These are phyloP conservation scores for Aspergillus nidulans DNA, from an alignment of 495 filamentous ascomycete species.

Conservation along the genomic window DNA sequence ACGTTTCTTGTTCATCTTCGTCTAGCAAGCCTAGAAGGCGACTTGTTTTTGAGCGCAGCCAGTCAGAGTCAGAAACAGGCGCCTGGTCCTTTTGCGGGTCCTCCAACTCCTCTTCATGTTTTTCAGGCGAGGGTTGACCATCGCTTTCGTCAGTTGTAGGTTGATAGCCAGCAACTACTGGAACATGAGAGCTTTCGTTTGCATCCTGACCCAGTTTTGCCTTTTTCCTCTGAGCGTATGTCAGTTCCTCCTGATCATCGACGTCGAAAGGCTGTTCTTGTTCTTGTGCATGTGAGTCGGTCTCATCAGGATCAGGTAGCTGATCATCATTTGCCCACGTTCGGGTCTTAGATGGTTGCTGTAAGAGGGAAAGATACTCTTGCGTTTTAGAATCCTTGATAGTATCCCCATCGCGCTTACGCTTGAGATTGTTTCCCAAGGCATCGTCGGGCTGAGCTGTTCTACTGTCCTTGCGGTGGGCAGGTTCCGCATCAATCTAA, in stretches of 20 bases:
- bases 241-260: constrained; percentile 36
- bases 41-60: constrained; percentile 90
- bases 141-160: not conserved
- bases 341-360: constrained; percentile 59
- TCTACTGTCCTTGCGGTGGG: constrained; percentile 23
- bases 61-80: constrained; percentile 66
- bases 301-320: constrained; percentile 30
- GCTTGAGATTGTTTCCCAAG: constrained; percentile 42
- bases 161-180: not conserved
- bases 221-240: constrained; percentile 40
- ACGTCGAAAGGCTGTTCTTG: constrained; percentile 24
- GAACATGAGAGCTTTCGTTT: not conserved
- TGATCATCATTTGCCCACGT: constrained; percentile 60
- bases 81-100: constrained; percentile 22
- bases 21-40: constrained; percentile 80
- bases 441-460: constrained; percentile 14
- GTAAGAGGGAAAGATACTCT: constrained; percentile 84
- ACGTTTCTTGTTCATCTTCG: constrained; percentile 50
- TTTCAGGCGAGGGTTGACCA: constrained; percentile 24
- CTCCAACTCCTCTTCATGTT: constrained; percentile 18
- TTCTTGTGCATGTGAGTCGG: constrained; percentile 20
- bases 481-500: constrained; percentile 40
- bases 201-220: constrained; percentile 22
- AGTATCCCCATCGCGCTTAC: constrained; percentile 48
- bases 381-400: constrained; percentile 69